These are phyloP conservation scores for Phyllostachys edulis DNA, from an alignment of 176 grass and related monocot species.

Conservation along the genomic window DNA sequence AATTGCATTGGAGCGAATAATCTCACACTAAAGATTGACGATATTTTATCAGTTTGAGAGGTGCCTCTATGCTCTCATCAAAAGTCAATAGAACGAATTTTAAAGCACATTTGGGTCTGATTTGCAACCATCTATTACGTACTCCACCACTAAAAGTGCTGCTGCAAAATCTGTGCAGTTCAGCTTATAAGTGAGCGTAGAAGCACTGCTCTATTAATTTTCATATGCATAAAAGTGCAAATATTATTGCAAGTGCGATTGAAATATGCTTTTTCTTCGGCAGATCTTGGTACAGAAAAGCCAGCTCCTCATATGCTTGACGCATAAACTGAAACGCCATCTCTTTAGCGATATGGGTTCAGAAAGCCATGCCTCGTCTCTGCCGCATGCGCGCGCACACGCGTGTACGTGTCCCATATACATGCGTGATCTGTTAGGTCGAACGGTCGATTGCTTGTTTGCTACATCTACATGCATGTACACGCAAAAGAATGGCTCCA, in stretches of 20 bases:
- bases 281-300: background rate
- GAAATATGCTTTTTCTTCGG: background rate
- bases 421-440: background rate
- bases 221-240: background rate
- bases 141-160: background rate
- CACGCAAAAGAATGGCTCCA: slow-evolving; percentile 36
- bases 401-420: background rate
- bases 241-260: background rate
- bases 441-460: background rate
- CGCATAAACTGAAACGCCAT: background rate
- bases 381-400: background rate
- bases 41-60: background rate
- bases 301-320: background rate
- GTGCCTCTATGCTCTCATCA: background rate
- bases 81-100: background rate
- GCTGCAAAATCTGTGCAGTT: background rate
- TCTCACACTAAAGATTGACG: background rate
- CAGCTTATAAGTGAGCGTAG: background rate
- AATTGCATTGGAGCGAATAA: background rate
- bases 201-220: no score
- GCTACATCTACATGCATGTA: background rate
- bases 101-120: background rate
- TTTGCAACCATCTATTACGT: background rate
- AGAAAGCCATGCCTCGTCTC: background rate
- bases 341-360: background rate